A percentile compares a stretch with the other conserved stretches of the same genome.
Evolutionary conservation across 2,329 filamentous ascomycete genomes (phyloP).

Genomic region (Trichothecium roseum): DNA sequence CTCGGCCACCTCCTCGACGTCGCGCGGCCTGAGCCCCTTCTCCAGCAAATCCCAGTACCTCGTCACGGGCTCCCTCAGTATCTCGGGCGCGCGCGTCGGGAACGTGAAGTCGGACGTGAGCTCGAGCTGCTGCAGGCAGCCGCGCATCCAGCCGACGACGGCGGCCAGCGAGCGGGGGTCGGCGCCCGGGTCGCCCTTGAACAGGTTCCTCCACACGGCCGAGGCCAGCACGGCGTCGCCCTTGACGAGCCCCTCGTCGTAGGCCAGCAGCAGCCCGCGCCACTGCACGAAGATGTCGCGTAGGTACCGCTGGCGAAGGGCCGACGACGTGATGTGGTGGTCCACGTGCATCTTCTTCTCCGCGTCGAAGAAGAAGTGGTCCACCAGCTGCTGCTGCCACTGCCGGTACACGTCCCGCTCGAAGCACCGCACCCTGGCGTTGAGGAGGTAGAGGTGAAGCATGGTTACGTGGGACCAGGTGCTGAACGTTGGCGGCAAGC

Average conservation of each 20-base stretch:
- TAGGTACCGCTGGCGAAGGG: constrained; percentile 53
- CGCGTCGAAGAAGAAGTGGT: constrained; percentile 89
- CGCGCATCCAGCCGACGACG: constrained; percentile 47
- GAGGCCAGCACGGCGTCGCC: constrained; percentile 69
- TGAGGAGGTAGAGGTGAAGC: constrained; percentile 89
- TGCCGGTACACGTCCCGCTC: constrained; percentile 56
- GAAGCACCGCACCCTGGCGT: constrained; percentile 72
- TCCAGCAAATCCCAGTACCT: constrained; percentile 35
- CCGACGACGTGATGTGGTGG: constrained; percentile 57
- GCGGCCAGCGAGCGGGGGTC: constrained; percentile 41
- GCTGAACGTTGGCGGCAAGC: constrained; percentile 77
- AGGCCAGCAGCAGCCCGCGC: constrained; percentile 75
- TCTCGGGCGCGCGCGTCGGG: constrained; percentile 17
- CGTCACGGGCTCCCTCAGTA: constrained; percentile 23
- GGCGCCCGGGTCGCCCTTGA: constrained; percentile 54
- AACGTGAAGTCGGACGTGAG: constrained; percentile 34
- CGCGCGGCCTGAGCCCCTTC: constrained; percentile 24
- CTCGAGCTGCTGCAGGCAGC: constrained; percentile 36
- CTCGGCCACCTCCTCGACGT: constrained; percentile 14
- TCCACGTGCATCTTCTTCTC: constrained; percentile 74
- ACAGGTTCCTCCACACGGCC: constrained; percentile 89
- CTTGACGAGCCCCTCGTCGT: constrained; percentile 70
- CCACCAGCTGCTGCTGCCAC: constrained; percentile 84
- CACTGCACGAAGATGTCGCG: constrained; percentile 93
- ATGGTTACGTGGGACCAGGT: constrained; percentile 96